Percentiles rank a stretch among this genome's conserved stretches.
Evolutionary conservation across 805 yeast genomes (phyloP).

Genomic region (Candida golubevii): DNA sequence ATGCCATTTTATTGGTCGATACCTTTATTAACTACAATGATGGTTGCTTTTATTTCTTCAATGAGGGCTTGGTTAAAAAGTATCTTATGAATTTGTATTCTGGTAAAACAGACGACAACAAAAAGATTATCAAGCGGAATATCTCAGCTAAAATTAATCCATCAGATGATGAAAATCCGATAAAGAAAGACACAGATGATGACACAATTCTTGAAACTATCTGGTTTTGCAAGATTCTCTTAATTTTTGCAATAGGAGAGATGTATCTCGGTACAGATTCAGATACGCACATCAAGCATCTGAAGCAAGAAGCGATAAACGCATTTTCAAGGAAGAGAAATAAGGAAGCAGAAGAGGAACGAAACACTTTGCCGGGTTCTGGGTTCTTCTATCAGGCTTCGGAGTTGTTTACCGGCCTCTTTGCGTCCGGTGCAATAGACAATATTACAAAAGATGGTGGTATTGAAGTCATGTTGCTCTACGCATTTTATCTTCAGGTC

Average conservation of each 20-base stretch:
- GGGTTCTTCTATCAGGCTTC: conserved; percentile 76
- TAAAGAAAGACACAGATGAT: conserved; percentile 40
- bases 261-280: conserved; percentile 78
- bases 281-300: conserved; percentile 48
- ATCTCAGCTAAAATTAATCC: conserved; percentile 22
- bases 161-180: conserved; percentile 35
- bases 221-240: conserved; percentile 72
- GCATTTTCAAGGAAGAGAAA: conserved; percentile 17
- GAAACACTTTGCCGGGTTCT: conserved; percentile 65
- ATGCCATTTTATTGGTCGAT: conserved; percentile 70
- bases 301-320: conserved; percentile 19
- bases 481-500: conserved; percentile 77
- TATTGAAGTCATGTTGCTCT: conserved; percentile 66
- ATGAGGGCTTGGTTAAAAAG: conserved; percentile 73
- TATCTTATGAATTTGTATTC: conserved; percentile 62
- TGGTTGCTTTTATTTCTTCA: conserved; percentile 80
- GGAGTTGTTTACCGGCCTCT: conserved; percentile 70
- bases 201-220: conserved; percentile 68
- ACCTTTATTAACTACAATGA: conserved; percentile 75
- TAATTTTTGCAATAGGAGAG: conserved; percentile 77
- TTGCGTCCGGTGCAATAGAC: conserved; percentile 76
- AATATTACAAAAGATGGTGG: conserved; percentile 77
- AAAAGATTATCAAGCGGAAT: conserved; percentile 34
- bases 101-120: conserved; percentile 39
- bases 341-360: conserved; percentile 14